phyloP scores from a whole-genome alignment of 2,329 filamentous ascomycete genomes.

The Elsinoe australis region DNA sequence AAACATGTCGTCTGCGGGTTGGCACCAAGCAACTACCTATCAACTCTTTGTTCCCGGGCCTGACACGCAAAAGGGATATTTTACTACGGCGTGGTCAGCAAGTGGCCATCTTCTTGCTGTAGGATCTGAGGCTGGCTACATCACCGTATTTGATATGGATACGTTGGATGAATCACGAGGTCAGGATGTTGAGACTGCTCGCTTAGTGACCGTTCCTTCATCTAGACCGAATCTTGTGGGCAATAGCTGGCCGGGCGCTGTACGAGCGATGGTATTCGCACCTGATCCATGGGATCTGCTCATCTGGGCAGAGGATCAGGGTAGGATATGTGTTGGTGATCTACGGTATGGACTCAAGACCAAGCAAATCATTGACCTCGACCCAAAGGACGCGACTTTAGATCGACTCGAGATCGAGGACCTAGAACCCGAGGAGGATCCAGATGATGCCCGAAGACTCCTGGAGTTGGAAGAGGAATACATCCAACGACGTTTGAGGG shows the following conservation, averaged over 20 bases:
- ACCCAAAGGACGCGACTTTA: constrained; percentile 49
- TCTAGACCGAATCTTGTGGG: constrained; percentile 55
- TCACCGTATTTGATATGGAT: constrained; percentile 63
- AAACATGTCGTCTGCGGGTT: constrained; percentile 31
- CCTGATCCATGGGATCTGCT: constrained; percentile 84
- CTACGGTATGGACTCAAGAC: constrained; percentile 58
- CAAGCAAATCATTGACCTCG: constrained; percentile 61
- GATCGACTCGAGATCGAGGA: constrained; percentile 49
- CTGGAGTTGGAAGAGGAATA: constrained; percentile 16
- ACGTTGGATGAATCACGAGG: constrained; percentile 31
- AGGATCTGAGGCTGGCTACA: constrained; percentile 71
- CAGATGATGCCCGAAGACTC: constrained; percentile 16
- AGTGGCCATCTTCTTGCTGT: constrained; percentile 65
- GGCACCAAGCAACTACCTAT: constrained; percentile 37
- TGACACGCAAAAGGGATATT: constrained; percentile 51
- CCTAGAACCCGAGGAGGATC: constrained; percentile 32
- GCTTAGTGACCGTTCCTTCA: constrained; percentile 69
- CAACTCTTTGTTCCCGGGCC: constrained; percentile 35
- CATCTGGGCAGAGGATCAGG: constrained; percentile 87
- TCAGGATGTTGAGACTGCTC: constrained; percentile 48
- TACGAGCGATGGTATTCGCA: constrained; percentile 86
- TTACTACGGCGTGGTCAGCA: constrained; percentile 68
- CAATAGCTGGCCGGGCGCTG: constrained; percentile 54
- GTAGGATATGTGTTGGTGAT: constrained; percentile 66
- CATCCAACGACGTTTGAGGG: neutral